Base-by-base conservation (phyloP, 257 asterid species). In the Rehmannia glutinosa region DNA sequence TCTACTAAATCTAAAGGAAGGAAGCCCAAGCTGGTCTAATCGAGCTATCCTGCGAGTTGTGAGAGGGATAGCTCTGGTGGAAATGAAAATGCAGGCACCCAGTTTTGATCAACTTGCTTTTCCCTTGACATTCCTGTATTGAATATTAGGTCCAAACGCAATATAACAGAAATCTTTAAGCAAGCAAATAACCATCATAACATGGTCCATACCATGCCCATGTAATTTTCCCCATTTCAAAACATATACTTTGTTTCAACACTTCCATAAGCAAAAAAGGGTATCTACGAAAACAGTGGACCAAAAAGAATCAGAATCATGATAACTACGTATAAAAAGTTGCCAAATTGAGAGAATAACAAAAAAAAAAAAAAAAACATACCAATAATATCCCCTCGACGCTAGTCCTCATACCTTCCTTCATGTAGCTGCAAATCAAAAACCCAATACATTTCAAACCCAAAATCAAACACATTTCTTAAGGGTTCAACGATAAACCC, bases 361-460 rank as follows among this genome's bases (percentile, higher is more conserved):
- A n/a, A n/a, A n/a, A 8, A 8, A 10, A 38, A 43, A 32, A 15
- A 4, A 58, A 52, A 30, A 21, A 27, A 21, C n/a, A 60, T 76
- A 86, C 93, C 87, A 86, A 58, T 43, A 88, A 76, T 79, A 92
- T 86, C 28, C 93, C 98, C 80, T 92, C 98, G 7, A 92, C 98
- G 76, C 96, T 92, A 35, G 93, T 92, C 86, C 98, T 87, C 97
- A 87, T 83, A 27, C 98, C 98, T 83, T 92, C 98, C 82, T 87
- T 87, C 93, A 76, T 80, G 68, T 89, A 89, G 82, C 97, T 92
- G 95, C 85, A 68, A 38, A 30, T 5, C 73, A 36, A 72, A 51
- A 68, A 62, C 65, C 38, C 47, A n/a, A 68, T 1, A 38, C 39
- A 5, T 9, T 43, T 46, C 60, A 64, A 53, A 43, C 24, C 53